phyloP scores from a whole-genome alignment of 495 filamentous ascomycete species.

The Hyaloscypha bicolor region DNA sequence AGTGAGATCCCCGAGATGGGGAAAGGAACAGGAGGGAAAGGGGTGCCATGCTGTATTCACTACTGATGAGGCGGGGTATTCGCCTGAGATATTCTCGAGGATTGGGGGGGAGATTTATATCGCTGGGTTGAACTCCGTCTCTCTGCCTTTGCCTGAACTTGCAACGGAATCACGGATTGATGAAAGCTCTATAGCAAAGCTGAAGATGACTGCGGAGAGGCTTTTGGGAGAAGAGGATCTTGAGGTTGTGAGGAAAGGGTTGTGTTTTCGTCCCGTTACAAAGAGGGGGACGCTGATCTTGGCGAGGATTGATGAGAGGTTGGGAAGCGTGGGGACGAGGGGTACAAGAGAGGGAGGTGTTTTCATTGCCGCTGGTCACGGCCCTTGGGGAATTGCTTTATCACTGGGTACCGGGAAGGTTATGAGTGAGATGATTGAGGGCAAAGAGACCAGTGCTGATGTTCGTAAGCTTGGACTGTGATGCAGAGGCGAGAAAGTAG shows the following conservation, averaged over 20 bases:
- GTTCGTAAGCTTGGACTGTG: slow-evolving; percentile 47
- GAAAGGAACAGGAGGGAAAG: slow-evolving; percentile 26
- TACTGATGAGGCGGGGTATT: slow-evolving; percentile 56
- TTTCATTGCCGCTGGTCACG: slow-evolving; percentile 73
- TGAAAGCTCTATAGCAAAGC: slow-evolving; percentile 45
- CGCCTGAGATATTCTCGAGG: slow-evolving; percentile 74
- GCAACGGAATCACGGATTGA: slow-evolving; percentile 51
- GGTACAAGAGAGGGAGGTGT: slow-evolving; percentile 60
- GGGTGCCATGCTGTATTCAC: slow-evolving; percentile 74
- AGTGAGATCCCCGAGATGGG: slow-evolving; percentile 63
- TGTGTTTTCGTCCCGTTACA: slow-evolving; percentile 76
- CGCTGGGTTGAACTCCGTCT: slow-evolving; percentile 67
- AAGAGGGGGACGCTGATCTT: slow-evolving; percentile 63
- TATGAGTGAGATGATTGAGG: slow-evolving; percentile 64
- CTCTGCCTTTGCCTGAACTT: slow-evolving; percentile 57
- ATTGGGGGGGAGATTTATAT: slow-evolving; percentile 69
- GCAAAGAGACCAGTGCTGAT: slow-evolving; percentile 49
- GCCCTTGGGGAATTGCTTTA: slow-evolving; percentile 69
- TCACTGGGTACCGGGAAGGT: slow-evolving; percentile 67
- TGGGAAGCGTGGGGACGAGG: slow-evolving; percentile 51
- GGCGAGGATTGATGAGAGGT: slow-evolving; percentile 47
- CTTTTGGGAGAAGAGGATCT: slow-evolving; percentile 59
- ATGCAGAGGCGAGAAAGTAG: not conserved
- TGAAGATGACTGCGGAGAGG: slow-evolving; percentile 56
- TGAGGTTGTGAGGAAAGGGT: slow-evolving; percentile 62